Conservation (phyloP, 805 yeast species). For the Teunomyces stri region DNA sequence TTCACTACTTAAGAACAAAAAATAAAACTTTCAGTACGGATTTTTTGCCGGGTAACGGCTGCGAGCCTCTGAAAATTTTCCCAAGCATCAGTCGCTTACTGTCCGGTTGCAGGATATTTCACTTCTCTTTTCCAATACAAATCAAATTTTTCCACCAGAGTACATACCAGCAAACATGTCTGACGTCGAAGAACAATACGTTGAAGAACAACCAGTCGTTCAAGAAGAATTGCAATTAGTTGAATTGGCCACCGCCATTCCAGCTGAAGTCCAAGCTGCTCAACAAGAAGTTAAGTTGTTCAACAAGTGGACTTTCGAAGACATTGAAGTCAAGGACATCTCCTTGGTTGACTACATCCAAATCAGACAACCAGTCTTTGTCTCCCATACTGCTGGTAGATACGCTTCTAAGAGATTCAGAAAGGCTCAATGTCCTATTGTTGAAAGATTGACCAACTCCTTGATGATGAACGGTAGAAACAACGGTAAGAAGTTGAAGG, state of each 20-base stretch:
- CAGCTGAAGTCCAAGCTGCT: conserved; percentile 95
- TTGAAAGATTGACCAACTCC: conserved; percentile 99
- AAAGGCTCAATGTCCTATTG: conserved; percentile 99
- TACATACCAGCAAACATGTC: conserved; percentile 55
- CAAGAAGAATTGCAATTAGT: conserved; percentile 81
- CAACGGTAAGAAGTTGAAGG: conserved; percentile 99
- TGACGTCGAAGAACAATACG: conserved; percentile 72
- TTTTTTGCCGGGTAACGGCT: conserved; percentile 13
- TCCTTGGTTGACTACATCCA: conserved; percentile 98
- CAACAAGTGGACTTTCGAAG: conserved; percentile 99
- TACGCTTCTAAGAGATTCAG: conserved; percentile 99
- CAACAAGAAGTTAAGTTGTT: conserved; percentile 94
- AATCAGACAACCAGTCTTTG: conserved; percentile 95
- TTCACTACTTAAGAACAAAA: conserved; percentile 13
- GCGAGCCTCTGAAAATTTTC: conserved; percentile 14
- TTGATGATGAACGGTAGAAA: conserved; percentile 99
- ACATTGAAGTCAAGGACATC: conserved; percentile 95
- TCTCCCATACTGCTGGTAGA: conserved; percentile 99
- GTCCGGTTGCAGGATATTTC: conserved; percentile 3
- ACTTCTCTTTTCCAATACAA: conserved; percentile 6
- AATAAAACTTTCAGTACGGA: conserved; percentile 15
- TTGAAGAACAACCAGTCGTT: conserved; percentile 64
- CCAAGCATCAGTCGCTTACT: not conserved
- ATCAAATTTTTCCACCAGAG: conserved; percentile 2
- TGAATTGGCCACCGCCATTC: conserved; percentile 92